These are phyloP conservation scores for Tuber melanosporum DNA, from an alignment of 495 filamentous ascomycete species.

Conservation along the genomic window DNA sequence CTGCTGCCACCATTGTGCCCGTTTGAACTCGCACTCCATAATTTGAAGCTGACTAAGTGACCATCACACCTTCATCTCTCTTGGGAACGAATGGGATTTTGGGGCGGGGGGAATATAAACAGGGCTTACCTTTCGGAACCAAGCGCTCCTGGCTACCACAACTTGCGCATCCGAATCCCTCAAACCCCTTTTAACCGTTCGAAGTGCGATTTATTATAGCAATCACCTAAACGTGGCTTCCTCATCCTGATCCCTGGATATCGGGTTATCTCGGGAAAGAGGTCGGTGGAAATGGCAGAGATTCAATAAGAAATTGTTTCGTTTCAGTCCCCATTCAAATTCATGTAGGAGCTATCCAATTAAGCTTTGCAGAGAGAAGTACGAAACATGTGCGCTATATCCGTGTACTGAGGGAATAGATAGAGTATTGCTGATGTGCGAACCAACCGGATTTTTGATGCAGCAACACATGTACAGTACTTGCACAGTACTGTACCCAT, in stretches of 20 bases:
- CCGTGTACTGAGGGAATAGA: not conserved
- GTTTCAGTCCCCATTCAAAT: constrained; percentile 2
- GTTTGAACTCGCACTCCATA: not conserved
- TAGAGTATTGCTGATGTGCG: not conserved
- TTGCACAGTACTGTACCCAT: not conserved
- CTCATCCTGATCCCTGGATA: not conserved
- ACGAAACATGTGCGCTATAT: not conserved
- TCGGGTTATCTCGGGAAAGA: not conserved
- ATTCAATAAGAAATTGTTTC: not conserved
- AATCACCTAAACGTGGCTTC: not conserved
- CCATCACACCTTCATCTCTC: not conserved
- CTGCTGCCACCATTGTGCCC: not conserved
- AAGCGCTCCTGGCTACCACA: not conserved
- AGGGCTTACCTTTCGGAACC: not conserved
- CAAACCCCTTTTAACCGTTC: not conserved
- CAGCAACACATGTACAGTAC: not conserved
- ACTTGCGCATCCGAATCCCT: not conserved
- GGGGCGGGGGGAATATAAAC: not conserved
- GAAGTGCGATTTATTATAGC: not conserved
- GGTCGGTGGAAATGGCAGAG: not conserved
- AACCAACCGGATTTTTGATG: not conserved
- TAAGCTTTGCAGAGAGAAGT: not conserved
- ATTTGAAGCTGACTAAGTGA: not conserved
- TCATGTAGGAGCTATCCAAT: constrained; percentile 1
- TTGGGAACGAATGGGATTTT: not conserved